A percentile compares a stretch with the other conserved stretches of the same genome.
These are phyloP conservation scores for Rhododendron ferrugineum DNA, from an alignment of 148 eudicot species.

Conservation along the genomic window DNA sequence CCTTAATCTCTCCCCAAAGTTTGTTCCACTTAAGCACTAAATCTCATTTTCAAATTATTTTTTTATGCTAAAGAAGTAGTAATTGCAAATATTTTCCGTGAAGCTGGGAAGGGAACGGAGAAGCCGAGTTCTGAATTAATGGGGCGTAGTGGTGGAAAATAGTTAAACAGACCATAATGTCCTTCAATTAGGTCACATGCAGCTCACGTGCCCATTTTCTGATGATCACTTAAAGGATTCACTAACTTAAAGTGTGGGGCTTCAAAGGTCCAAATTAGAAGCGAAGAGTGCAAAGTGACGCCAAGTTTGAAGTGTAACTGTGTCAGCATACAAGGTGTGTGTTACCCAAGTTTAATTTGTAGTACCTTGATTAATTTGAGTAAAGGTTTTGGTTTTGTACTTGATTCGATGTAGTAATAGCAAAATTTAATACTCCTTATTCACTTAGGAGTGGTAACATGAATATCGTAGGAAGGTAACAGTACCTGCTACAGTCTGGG, in stretches of 20 bases:
- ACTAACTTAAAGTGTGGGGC: background rate
- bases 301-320: background rate
- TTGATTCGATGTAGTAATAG: background rate
- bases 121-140: background rate
- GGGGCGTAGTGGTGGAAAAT: background rate
- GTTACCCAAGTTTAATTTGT: background rate
- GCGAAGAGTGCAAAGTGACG: background rate
- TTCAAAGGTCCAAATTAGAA: background rate
- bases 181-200: background rate
- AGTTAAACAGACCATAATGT: background rate
- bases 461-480: background rate
- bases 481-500: constrained; percentile 87
- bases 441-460: background rate
- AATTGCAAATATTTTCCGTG: background rate
- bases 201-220: background rate
- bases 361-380: background rate
- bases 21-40: background rate
- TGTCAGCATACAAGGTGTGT: background rate
- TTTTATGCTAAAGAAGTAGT: background rate
- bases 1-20: background rate
- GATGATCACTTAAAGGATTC: background rate
- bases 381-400: background rate
- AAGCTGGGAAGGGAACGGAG: background rate
- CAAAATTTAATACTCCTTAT: too few species aligned
- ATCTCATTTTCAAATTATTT: background rate